A percentile compares a stretch with the other conserved stretches of the same genome.
These are phyloP conservation scores for Marvania coccoides DNA, from an alignment of 139 green algal genomes.

Conservation along the genomic window DNA sequence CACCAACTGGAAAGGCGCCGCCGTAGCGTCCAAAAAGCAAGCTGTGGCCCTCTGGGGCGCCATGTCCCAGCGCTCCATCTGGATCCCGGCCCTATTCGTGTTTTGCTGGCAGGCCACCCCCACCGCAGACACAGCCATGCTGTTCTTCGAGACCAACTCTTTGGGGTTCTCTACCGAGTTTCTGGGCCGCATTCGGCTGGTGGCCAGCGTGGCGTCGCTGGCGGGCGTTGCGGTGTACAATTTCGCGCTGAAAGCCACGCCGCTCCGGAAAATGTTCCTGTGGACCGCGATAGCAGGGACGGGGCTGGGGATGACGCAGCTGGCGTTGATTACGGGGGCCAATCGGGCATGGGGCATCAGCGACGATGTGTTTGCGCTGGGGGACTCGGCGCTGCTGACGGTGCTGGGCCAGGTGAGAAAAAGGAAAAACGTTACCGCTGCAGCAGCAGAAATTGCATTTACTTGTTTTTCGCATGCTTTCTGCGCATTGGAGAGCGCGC, in stretches of 20 bases:
- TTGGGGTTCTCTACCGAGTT: slow-evolving; percentile 78
- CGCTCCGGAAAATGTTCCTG: slow-evolving; percentile 59
- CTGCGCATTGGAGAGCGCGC: no score
- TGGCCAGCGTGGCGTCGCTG: slow-evolving; percentile 64
- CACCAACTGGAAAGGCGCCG: neutral
- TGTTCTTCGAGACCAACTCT: slow-evolving; percentile 76
- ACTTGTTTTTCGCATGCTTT: neutral
- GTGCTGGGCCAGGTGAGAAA: slow-evolving; percentile 80
- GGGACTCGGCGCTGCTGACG: slow-evolving; percentile 84
- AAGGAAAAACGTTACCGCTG: no score
- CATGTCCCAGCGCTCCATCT: slow-evolving; percentile 44
- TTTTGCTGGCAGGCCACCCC: slow-evolving; percentile 77
- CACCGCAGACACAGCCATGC: slow-evolving; percentile 61
- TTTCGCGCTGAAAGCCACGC: slow-evolving; percentile 56
- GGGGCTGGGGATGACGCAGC: slow-evolving; percentile 71
- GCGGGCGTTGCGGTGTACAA: slow-evolving; percentile 70
- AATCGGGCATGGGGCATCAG: slow-evolving; percentile 58
- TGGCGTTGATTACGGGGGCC: slow-evolving; percentile 60
- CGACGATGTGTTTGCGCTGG: slow-evolving; percentile 88
- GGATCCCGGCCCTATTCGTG: slow-evolving; percentile 65
- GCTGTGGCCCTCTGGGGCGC: slow-evolving; percentile 38
- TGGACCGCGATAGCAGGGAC: slow-evolving; percentile 69
- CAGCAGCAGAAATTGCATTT: neutral
- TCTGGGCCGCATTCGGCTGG: slow-evolving; percentile 83
- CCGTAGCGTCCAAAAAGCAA: slow-evolving; percentile 24